Evolutionary conservation across 2,329 filamentous ascomycete genomes (phyloP).

Genomic region (Anthostomella pinea): DNA sequence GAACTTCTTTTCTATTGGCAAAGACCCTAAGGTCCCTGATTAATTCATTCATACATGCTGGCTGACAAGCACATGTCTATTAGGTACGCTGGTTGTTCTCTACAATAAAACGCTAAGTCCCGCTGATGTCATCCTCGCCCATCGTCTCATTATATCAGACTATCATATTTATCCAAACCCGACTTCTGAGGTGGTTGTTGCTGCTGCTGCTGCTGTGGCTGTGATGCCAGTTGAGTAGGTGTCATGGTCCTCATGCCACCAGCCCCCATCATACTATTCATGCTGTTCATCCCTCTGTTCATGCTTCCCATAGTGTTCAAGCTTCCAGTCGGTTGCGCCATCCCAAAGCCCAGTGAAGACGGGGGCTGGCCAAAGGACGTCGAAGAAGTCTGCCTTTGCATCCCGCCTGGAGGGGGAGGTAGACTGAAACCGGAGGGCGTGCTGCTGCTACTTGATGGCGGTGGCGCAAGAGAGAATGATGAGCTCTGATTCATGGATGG

Average conservation of each 20-base stretch:
- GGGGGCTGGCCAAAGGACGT: constrained; percentile 26
- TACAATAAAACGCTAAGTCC: too few relatives aligned
- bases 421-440: constrained; percentile 44
- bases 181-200: constrained; percentile 24
- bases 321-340: constrained; percentile 18
- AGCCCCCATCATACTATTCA: constrained; percentile 24
- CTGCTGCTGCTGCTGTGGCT: constrained; percentile 8
- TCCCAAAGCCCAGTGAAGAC: constrained; percentile 13
- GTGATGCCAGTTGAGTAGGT: constrained; percentile 5
- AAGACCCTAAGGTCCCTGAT: too few relatives aligned
- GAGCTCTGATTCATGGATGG: constrained; percentile 37
- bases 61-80: too few relatives aligned
- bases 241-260: constrained; percentile 26
- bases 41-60: too few relatives aligned
- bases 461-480: constrained; percentile 58
- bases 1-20: too few relatives aligned
- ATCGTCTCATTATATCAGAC: too few relatives aligned
- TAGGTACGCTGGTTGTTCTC: too few relatives aligned
- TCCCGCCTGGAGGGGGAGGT: constrained; percentile 41
- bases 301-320: constrained; percentile 21
- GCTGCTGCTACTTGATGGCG: constrained; percentile 37
- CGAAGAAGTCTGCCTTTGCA: constrained; percentile 26
- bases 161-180: constrained; percentile 51
- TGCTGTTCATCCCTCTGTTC: constrained; percentile 13
- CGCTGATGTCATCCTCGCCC: too few relatives aligned